Evolutionary conservation across 768 basidiomycete species (phyloP), one percentile per base, ranked within the genome.

Genomic region (Amanita muscaria): DNA sequence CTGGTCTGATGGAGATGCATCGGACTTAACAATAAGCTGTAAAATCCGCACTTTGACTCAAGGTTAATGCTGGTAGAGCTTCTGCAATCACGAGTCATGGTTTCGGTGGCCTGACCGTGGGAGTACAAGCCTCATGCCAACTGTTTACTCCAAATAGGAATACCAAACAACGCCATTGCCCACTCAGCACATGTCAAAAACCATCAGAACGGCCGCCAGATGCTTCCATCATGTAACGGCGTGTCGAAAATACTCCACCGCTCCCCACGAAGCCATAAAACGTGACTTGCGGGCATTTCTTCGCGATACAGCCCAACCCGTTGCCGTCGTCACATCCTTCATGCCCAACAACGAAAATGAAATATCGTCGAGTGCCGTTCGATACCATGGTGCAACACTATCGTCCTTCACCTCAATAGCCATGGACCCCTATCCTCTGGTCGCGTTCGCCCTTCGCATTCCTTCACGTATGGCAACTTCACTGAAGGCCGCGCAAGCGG

Each of bases 351-450:
- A n/a, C 29, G 56, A 16, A 33, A 49, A 33, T 38, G 52, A 38
- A 34, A 45, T 5, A 34, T 5, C 22, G 36, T 41, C 10, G 29
- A 35, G 22, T 12, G 31, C 34, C 15, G 45, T 53, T 15, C 42
- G 42, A 8, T 89, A 75, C 55, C 92, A 96, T 61, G 92, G 93
- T 52, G 90, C 91, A 16, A 97, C 93, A 1, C 71, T 98, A 24
- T 93, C 93, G 7, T 94, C 91, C 1, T 91, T 98, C 59, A 80
- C 89, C 16, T 91, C 90, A 22, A 80, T 97, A 56, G 79, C 93
- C 2, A 78, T 98, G 71, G 79, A 90, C 52, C 93, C 93, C 2
- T 68, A 79, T 52, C 90, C 92, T 0, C 75, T 96, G 46, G 76
- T 98, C 55, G 76, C 89, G 0, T 98, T 97, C 60, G 83, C 91